These are phyloP conservation scores for Brasenia schreberi DNA, from an alignment of 164 flowering plant species.

Conservation along the genomic window DNA sequence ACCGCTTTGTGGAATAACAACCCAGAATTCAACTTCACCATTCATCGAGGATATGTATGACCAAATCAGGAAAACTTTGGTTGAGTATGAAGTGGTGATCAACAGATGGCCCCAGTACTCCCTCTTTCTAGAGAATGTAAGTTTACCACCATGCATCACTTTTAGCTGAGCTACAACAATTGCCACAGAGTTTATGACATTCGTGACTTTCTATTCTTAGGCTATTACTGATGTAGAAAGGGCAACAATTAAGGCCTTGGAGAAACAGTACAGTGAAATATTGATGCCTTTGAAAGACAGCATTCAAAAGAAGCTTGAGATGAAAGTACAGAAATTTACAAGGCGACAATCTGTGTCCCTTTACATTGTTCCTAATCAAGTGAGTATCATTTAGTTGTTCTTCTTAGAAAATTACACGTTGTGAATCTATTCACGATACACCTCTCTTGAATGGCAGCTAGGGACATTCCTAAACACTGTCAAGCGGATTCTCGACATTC, in stretches of 20 bases:
- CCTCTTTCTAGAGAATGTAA: constrained; percentile 61
- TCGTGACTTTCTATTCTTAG: constrained; percentile 16
- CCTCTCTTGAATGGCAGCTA: constrained; percentile 30
- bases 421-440: not conserved
- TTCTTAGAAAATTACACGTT: not conserved
- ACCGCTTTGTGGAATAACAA: constrained; percentile 59
- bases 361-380: constrained; percentile 65
- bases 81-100: constrained; percentile 71
- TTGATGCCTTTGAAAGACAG: constrained; percentile 81
- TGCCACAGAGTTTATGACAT: not conserved
- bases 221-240: constrained; percentile 74
- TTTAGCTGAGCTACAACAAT: not conserved
- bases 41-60: constrained; percentile 89
- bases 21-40: constrained; percentile 74
- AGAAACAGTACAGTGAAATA: constrained; percentile 72
- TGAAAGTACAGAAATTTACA: constrained; percentile 83
- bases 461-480: constrained; percentile 76
- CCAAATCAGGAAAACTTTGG: constrained; percentile 38
- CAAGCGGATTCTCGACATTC: constrained; percentile 81
- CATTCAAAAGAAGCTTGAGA: constrained; percentile 74
- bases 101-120: constrained; percentile 87
- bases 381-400: constrained; percentile 16
- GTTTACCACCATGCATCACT: constrained; percentile 9
- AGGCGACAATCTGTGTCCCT: constrained; percentile 69
- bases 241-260: constrained; percentile 70